Evolutionary conservation across 768 basidiomycete genomes (phyloP), one percentile per base, ranked within the genome.

Genomic region (Astraeus odoratus): DNA sequence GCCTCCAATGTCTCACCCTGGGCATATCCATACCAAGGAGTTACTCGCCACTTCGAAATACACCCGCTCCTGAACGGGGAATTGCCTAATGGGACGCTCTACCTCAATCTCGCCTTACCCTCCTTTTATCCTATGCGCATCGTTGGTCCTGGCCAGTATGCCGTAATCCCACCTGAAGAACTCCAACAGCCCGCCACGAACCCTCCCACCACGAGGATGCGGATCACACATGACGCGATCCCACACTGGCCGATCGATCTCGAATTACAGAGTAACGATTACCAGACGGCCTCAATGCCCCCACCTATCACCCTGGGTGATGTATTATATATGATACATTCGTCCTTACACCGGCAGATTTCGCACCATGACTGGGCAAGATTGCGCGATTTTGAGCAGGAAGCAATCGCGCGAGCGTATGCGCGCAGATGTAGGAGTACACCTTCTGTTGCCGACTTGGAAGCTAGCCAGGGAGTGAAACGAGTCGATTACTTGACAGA

Each of bases 191-290:
- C 71, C 3, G 82, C 80, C 15, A 80, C 79, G 8, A 66, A 76
- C 51, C 83, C 83, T 0, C 59, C 72, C 0, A 58, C 78, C 39
- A 72, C 69, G 8, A 69, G 65, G 27, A 70, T 85, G 52, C 70
- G 73, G n/a, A 77, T 86, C 54, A 55, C 70, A 1, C 78, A 75
- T 54, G 78, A 84, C 41, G 50, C 55, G 13, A 67, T 81, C 39
- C 76, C 78, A 0, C 54, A 72, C n/a, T 85, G 82, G 81, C 75
- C 79, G 12, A 69, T 84, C 42, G 71, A 75, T 46, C 58, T 85
- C 40, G 64, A 70, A 36, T 70, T 67, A 51, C 62, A 65, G 9
- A n/a, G n/a, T n/a, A n/a, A 59, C 49, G 63, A 25, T 34, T 62
- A 57, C 41, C 26, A 58, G 46, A 26, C 4, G 10, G 30, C 58